Conservation (phyloP, 2,329 filamentous ascomycete genomes). For the Penicillium capsulatum region DNA sequence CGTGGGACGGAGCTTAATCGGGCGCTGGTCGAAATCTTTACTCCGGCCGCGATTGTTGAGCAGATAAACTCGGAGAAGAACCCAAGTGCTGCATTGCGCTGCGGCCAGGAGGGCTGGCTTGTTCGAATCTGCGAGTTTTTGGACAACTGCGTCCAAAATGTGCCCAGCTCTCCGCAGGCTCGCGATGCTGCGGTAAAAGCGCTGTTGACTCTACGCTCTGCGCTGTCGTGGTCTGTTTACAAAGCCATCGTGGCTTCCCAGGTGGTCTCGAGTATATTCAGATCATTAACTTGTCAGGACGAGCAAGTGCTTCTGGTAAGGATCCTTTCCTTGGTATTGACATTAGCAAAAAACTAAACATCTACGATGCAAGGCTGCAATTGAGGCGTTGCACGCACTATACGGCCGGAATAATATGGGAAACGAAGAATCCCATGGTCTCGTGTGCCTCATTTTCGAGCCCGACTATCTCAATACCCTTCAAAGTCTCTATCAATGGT, state of each 20-base stretch:
- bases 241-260: slow-evolving; percentile 70
- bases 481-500: slow-evolving; percentile 73
- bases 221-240: slow-evolving; percentile 82
- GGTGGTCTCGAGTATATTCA: slow-evolving; percentile 66
- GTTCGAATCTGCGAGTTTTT: slow-evolving; percentile 70
- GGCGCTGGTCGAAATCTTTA: slow-evolving; percentile 90
- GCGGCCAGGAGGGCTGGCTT: slow-evolving; percentile 82
- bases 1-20: slow-evolving; percentile 80
- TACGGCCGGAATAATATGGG: slow-evolving; percentile 71
- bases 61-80: slow-evolving; percentile 74
- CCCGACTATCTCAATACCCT: slow-evolving; percentile 67
- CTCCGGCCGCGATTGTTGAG: slow-evolving; percentile 67
- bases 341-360: slow-evolving; percentile 15
- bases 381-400: slow-evolving; percentile 79
- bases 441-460: slow-evolving; percentile 76
- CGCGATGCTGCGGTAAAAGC: slow-evolving; percentile 70
- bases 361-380: slow-evolving; percentile 56
- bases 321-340: slow-evolving; percentile 6
- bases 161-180: slow-evolving; percentile 62
- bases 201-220: slow-evolving; percentile 70
- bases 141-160: slow-evolving; percentile 64
- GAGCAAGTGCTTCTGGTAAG: slow-evolving; percentile 70
- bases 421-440: slow-evolving; percentile 70
- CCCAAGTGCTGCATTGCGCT: slow-evolving; percentile 64
- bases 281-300: slow-evolving; percentile 65